phyloP scores from a whole-genome alignment of 228 moss, liverwort and hornwort genomes.

The Sphagnum magellanicum region DNA sequence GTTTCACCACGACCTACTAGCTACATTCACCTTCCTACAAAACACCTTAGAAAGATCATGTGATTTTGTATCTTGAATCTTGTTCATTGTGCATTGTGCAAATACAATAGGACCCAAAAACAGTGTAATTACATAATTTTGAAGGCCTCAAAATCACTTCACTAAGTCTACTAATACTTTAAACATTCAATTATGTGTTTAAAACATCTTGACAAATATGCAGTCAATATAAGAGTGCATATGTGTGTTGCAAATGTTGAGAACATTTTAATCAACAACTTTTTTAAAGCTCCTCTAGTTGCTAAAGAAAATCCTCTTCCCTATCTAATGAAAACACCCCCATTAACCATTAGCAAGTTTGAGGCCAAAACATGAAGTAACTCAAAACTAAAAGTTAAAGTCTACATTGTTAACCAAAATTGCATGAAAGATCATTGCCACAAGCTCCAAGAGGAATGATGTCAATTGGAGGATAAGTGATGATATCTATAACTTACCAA shows the following conservation, averaged over 20 bases:
- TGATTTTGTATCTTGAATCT: too few species aligned
- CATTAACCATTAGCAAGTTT: not conserved
- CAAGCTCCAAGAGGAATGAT: conserved; percentile 53
- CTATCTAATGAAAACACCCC: conserved; percentile 20
- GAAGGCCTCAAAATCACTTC: too few species aligned
- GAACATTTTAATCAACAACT: conserved; percentile 23
- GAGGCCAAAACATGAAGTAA: too few species aligned
- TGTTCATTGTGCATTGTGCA: too few species aligned
- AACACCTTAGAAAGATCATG: not conserved
- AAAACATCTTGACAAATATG: too few species aligned
- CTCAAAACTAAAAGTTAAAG: not conserved
- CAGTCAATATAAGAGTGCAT: not conserved
- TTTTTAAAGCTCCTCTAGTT: conserved; percentile 29
- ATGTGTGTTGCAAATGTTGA: conserved; percentile 31
- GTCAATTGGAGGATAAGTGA: conserved; percentile 39
- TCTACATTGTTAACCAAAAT: conserved; percentile 56
- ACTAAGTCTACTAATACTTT: too few species aligned
- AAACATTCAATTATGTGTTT: too few species aligned
- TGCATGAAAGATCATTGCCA: conserved; percentile 64
- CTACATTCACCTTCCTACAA: conserved; percentile 12
- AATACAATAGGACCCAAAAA: too few species aligned
- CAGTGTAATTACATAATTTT: too few species aligned
- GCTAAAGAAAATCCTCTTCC: conserved; percentile 41
- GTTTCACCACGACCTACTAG: conserved; percentile 56
- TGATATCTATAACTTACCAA: conserved; percentile 18